Percentiles rank a stretch among this genome's conserved stretches.
Conservation (phyloP, 371 early-diverging fungal species). For the Syncephalastrum contaminatum region DNA sequence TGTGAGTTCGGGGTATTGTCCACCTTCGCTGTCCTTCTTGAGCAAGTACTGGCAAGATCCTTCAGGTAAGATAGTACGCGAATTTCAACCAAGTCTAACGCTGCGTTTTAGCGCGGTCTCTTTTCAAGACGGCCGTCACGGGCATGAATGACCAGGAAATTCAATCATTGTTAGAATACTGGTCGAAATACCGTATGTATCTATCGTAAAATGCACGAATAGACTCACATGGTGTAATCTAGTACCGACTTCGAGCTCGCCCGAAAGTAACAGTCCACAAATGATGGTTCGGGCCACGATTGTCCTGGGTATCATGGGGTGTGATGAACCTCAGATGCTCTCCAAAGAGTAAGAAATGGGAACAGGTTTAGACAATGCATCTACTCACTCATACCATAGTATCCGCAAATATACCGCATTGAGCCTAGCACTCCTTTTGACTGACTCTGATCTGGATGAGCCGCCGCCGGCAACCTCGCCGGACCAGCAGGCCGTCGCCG, state of each 20-base stretch:
- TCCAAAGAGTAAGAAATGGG: slow-evolving; percentile 32
- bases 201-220: neutral
- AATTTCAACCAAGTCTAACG: neutral
- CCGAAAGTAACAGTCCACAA: slow-evolving; percentile 52
- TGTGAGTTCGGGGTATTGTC: slow-evolving; percentile 52
- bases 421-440: slow-evolving; percentile 56
- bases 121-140: slow-evolving; percentile 46
- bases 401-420: slow-evolving; percentile 56
- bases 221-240: slow-evolving; percentile 2
- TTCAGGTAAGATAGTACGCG: slow-evolving; percentile 45
- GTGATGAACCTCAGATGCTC: slow-evolving; percentile 56
- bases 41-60: slow-evolving; percentile 89
- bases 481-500: slow-evolving; percentile 39
- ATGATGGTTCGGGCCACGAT: slow-evolving; percentile 71
- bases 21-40: slow-evolving; percentile 72
- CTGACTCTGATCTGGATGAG: slow-evolving; percentile 43
- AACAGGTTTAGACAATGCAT: neutral
- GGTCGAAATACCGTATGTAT: slow-evolving; percentile 57
- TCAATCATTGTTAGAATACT: slow-evolving; percentile 58
- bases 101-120: slow-evolving; percentile 25
- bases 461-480: neutral
- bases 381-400: slow-evolving; percentile 13
- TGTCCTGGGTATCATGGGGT: slow-evolving; percentile 73
- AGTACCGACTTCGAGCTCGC: slow-evolving; percentile 60
- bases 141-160: slow-evolving; percentile 49